These are phyloP conservation scores for Astragalus glycyphyllos DNA, from an alignment of 306 rosid species.

Conservation along the genomic window DNA sequence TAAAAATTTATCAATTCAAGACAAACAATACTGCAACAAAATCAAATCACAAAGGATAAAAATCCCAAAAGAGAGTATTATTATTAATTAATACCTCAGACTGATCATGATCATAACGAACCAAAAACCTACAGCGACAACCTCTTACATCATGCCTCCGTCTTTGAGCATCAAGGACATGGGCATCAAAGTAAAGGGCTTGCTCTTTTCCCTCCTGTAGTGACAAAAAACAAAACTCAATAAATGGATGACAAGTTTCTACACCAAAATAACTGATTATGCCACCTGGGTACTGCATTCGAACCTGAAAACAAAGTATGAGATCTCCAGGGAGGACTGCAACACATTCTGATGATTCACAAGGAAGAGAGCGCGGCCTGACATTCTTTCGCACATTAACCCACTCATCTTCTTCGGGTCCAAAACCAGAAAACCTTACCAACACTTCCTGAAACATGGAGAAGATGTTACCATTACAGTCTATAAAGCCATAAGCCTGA, in stretches of 20 bases:
- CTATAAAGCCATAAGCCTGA: too few species aligned
- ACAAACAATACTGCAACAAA: conserved; percentile 1
- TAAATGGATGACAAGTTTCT: conserved; percentile 14
- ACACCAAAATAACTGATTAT: conserved; percentile 36
- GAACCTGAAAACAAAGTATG: conserved; percentile 96
- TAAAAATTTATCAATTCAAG: conserved; percentile 6
- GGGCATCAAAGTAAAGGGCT: conserved; percentile 98
- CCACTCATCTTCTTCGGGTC: conserved; percentile 99
- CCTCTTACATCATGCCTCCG: conserved; percentile 98
- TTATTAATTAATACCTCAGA: conserved; percentile 74
- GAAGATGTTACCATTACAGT: conserved; percentile 22
- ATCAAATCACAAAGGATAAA: conserved; percentile 34
- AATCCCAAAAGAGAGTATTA: conserved; percentile 20
- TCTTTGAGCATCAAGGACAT: conserved; percentile 97
- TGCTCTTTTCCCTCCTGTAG: conserved; percentile 98
- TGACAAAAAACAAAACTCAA: conserved; percentile 35
- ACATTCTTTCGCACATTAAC: conserved; percentile 78
- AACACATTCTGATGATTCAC: conserved; percentile 98
- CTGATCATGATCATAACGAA: conserved; percentile 94
- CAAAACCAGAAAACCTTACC: conserved; percentile 92
- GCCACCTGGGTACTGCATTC: conserved; percentile 33
- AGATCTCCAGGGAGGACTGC: conserved; percentile 98
- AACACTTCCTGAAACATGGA: conserved; percentile 78
- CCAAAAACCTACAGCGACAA: conserved; percentile 99
- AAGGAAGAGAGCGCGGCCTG: conserved; percentile 93